These are phyloP conservation scores for Aspergillus leporis DNA, from an alignment of 495 filamentous ascomycete species.

Conservation along the genomic window DNA sequence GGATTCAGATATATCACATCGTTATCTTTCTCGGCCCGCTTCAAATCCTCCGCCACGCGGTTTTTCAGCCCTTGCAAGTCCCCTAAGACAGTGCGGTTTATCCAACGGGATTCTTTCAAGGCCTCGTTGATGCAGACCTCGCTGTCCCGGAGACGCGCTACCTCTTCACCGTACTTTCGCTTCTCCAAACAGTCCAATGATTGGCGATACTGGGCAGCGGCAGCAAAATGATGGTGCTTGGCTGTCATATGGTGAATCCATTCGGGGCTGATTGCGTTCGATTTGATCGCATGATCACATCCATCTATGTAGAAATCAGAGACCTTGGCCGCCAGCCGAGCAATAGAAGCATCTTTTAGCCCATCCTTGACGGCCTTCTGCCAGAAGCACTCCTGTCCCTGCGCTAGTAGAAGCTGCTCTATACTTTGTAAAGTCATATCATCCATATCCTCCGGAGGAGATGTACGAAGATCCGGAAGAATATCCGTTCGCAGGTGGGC, in stretches of 20 bases:
- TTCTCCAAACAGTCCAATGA: conserved; percentile 92
- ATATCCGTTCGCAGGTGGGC: conserved; percentile 75
- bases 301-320: conserved; percentile 88
- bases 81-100: conserved; percentile 78
- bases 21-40: conserved; percentile 93
- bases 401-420: conserved; percentile 80
- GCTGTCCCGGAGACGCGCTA: conserved; percentile 80
- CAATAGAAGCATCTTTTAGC: conserved; percentile 87
- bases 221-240: conserved; percentile 97
- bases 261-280: conserved; percentile 83
- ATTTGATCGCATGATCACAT: conserved; percentile 82
- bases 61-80: conserved; percentile 84
- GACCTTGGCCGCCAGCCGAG: conserved; percentile 87
- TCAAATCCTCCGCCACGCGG: conserved; percentile 81
- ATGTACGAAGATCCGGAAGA: conserved; percentile 79
- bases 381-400: conserved; percentile 98
- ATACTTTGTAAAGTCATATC: conserved; percentile 79
- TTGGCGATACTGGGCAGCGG: conserved; percentile 92
- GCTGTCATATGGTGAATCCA: conserved; percentile 99
- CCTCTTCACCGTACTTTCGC: conserved; percentile 93
- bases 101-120: conserved; percentile 79
- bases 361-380: conserved; percentile 94
- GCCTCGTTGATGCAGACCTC: conserved; percentile 83
- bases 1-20: conserved; percentile 86
- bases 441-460: conserved; percentile 96